Evolutionary conservation across 2,329 filamentous ascomycete species (phyloP), one percentile per base, ranked within the genome.

Genomic region (Neophaeococcomyces mojaviensis): DNA sequence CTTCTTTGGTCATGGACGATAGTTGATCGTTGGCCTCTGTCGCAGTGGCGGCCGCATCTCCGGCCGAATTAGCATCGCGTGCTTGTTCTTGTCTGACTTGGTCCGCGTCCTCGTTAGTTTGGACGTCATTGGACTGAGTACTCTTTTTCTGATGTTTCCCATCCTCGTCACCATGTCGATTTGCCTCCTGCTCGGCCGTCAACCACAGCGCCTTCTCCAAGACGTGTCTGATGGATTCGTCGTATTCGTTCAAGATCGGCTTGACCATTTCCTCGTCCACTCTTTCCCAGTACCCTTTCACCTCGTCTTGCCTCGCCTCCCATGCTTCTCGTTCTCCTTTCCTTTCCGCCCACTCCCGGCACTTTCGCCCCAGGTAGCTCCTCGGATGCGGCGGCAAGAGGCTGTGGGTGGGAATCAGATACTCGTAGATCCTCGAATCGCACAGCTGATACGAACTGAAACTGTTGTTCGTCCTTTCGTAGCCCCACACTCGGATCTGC

Each of bases 341-440:
- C 62, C 87, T 79, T 61, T 85, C 81, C 0, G 87, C 86, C 44
- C 81, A 71, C 58, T 90, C 80, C n/a, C 79, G 76, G n/a, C 94
- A 70, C 61, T 88, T 86, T 67, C 83, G 86, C 7, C 86, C 89
- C 30, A 98, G 66, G 62, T 78, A 95, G 50, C 86, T 94, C 52
- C 84, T 82, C 0, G 89, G 89, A 62, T 97, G 89, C 0, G 92
- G 92, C 16, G 92, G 92, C 26, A 98, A 70, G 56, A 98, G 86
- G 47, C 86, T 88, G 66, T 97, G 88, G 34, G 86, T 92, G 2
- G 92, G 92, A 64, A 98, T 86, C 43, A 98, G 73, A 62, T 98
- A 98, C 69, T 98, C 92, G 68, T 98, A 98, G 75, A 89, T 94
- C 56, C 92, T 77, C 20, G 88, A 95, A 66, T 98, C 92, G 67